These are phyloP conservation scores for Gaeumannomyces tritici DNA, from an alignment of 2,329 filamentous ascomycete species.

Conservation along the genomic window DNA sequence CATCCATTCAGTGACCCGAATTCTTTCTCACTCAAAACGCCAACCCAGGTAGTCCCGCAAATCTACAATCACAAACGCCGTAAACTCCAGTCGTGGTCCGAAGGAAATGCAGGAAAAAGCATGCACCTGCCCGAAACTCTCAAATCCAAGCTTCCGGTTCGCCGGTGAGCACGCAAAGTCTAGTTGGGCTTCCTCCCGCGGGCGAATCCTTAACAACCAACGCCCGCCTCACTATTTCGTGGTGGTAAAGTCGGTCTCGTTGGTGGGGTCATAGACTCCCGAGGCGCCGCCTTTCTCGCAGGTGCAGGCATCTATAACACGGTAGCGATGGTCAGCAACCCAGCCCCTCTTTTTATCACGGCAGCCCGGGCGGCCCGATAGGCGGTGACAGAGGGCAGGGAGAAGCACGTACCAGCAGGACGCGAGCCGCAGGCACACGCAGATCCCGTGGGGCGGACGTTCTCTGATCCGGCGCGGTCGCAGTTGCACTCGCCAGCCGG, in stretches of 20 bases:
- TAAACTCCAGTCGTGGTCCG: neutral
- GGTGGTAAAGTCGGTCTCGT: constrained; percentile 82
- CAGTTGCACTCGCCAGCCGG: constrained; percentile 77
- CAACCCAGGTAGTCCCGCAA: neutral
- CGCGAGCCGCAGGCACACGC: constrained; percentile 73
- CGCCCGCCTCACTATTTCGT: constrained; percentile 31
- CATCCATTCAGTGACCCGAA: neutral
- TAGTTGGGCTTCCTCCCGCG: neutral
- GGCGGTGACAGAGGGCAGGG: neutral
- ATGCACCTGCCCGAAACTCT: neutral
- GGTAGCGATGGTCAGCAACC: constrained; percentile 1
- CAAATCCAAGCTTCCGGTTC: neutral
- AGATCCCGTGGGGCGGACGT: constrained; percentile 46
- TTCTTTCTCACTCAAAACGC: neutral
- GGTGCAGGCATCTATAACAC: constrained; percentile 55
- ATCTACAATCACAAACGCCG: neutral
- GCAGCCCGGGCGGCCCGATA: too few species aligned
- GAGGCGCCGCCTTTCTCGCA: constrained; percentile 58
- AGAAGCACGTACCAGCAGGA: constrained; percentile 47
- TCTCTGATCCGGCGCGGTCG: constrained; percentile 61
- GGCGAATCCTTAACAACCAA: neutral
- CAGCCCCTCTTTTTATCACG: neutral
- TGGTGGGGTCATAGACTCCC: constrained; percentile 48
- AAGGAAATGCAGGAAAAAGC: neutral
- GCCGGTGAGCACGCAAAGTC: neutral